Evolutionary conservation across 345 rosid genomes (phyloP).

Genomic region (Eucalyptus cladocalyx): DNA sequence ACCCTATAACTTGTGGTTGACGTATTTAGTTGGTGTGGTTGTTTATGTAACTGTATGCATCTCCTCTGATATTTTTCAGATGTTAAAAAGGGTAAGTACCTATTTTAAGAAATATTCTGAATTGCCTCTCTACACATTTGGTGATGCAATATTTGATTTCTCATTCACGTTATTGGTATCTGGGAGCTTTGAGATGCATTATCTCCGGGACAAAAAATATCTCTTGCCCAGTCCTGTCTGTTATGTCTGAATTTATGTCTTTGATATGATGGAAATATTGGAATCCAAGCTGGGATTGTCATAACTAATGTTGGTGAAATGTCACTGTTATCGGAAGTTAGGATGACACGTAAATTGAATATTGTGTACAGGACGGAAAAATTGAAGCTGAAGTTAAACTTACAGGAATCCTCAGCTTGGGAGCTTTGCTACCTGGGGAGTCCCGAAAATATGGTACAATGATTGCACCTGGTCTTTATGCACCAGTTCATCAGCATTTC

Average conservation of each 20-base stretch:
- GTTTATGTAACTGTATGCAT: not conserved
- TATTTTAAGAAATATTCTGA: not conserved
- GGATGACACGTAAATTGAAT: not conserved
- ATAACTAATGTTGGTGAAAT: not conserved
- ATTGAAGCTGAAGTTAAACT: constrained; percentile 92
- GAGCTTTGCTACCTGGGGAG: constrained; percentile 89
- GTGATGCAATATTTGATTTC: not conserved
- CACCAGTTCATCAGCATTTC: constrained; percentile 92
- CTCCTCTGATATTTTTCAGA: not conserved
- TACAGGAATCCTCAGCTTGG: constrained; percentile 87
- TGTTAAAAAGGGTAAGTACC: not conserved
- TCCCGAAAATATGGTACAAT: constrained; percentile 77
- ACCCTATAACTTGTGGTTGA: not conserved
- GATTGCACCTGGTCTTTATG: constrained; percentile 86
- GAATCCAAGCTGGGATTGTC: not conserved
- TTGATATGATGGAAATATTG: not conserved
- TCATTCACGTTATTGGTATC: not conserved
- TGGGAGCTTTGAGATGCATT: not conserved
- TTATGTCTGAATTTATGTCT: not conserved
- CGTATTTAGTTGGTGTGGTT: not conserved
- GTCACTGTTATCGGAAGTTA: not conserved
- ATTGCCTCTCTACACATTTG: not conserved
- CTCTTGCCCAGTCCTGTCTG: not conserved
- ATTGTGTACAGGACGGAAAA: constrained; percentile 63
- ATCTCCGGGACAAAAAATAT: not conserved